Conservation (phyloP, 192 early-diverging fungal genomes). For the Coemansia sp. region DNA sequence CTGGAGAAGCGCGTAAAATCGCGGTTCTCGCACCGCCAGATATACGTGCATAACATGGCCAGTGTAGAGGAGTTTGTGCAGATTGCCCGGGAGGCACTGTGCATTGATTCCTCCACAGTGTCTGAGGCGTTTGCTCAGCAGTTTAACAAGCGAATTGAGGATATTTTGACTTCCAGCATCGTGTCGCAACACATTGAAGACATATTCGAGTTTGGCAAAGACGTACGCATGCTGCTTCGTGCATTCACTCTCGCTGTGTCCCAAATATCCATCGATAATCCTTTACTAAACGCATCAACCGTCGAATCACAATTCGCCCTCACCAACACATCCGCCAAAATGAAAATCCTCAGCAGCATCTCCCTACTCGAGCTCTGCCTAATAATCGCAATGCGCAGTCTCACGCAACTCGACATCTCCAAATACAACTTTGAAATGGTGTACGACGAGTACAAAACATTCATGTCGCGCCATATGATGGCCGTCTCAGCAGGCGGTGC, state of each 20-base stretch:
- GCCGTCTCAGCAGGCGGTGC: constrained; percentile 52
- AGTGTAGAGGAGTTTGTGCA: constrained; percentile 59
- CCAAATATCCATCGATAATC: constrained; percentile 9
- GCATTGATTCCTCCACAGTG: constrained; percentile 14
- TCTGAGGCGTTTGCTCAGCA: constrained; percentile 22
- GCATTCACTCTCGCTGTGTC: constrained; percentile 15
- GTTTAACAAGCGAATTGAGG: constrained; percentile 54
- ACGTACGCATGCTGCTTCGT: constrained; percentile 32
- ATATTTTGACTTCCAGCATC: constrained; percentile 12
- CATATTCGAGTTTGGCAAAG: constrained; percentile 39
- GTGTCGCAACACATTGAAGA: constrained; percentile 19
- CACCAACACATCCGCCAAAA: constrained; percentile 28
- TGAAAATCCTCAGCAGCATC: constrained; percentile 52
- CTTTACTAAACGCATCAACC: constrained; percentile 8
- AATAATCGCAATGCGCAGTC: constrained; percentile 74
- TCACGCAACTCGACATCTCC: constrained; percentile 63
- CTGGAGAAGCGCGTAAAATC: constrained; percentile 95
- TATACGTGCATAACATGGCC: constrained; percentile 65
- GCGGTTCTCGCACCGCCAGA: constrained; percentile 85
- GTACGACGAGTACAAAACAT: constrained; percentile 86
- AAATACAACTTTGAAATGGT: constrained; percentile 94
- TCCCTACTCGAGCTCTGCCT: constrained; percentile 80
- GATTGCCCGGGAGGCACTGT: constrained; percentile 58
- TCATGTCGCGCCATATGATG: constrained; percentile 65
- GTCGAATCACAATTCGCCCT: constrained; percentile 39